Percentiles rank a stretch among this genome's conserved stretches.
phyloP scores from a whole-genome alignment of 2,329 filamentous ascomycete genomes.

The Ceratocystis harringtonii region DNA sequence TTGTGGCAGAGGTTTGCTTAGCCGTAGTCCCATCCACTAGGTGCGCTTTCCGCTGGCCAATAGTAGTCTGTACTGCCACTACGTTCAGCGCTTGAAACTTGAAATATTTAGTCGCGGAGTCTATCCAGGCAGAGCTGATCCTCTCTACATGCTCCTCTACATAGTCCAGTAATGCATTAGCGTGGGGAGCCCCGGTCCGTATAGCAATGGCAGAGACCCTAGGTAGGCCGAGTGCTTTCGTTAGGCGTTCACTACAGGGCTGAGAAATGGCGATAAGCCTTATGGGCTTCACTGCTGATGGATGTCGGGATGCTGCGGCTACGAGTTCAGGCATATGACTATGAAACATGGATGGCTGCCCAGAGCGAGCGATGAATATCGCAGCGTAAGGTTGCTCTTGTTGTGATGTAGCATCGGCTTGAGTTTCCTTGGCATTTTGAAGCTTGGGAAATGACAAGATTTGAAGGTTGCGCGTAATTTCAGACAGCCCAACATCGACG shows the following conservation, averaged over 20 bases:
- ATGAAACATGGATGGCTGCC: constrained; percentile 42
- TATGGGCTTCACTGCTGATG: constrained; percentile 28
- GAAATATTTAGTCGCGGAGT: constrained; percentile 18
- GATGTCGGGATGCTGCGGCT: constrained; percentile 32
- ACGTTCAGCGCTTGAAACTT: constrained; percentile 26
- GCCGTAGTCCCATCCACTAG: not conserved
- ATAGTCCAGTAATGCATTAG: constrained; percentile 41
- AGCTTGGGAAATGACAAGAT: constrained; percentile 22
- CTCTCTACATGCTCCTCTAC: constrained; percentile 36
- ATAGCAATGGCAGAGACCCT: constrained; percentile 51
- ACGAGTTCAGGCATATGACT: constrained; percentile 45
- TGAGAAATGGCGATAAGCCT: constrained; percentile 49
- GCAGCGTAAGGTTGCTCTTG: constrained; percentile 29
- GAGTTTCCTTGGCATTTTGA: not conserved
- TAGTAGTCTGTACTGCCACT: constrained; percentile 24
- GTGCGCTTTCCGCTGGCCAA: constrained; percentile 24
- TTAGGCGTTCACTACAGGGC: constrained; percentile 42
- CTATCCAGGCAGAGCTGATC: constrained; percentile 40
- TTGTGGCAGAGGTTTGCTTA: not conserved
- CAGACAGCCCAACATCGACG: constrained; percentile 50
- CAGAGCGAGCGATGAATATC: constrained; percentile 44
- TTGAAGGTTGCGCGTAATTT: constrained; percentile 46
- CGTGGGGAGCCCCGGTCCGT: constrained; percentile 38
- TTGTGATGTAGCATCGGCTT: not conserved
- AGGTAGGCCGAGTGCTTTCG: constrained; percentile 42